These are phyloP conservation scores for Solanum clarkiae DNA, from an alignment of 257 asterid genomes.

Conservation along the genomic window DNA sequence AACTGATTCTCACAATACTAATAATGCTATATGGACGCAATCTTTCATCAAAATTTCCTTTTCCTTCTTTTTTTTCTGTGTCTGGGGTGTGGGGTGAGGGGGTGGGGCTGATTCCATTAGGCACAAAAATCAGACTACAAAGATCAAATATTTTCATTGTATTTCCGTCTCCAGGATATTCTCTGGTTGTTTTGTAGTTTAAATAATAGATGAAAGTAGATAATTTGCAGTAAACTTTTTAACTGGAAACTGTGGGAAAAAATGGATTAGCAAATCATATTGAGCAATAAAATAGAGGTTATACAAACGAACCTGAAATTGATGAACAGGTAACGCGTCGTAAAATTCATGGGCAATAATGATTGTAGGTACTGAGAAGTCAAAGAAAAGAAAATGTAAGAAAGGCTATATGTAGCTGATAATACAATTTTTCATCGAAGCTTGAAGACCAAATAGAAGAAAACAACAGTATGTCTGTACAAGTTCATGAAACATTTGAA, in stretches of 20 bases:
- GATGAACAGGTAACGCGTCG: slow-evolving; percentile 98
- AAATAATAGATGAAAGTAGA: background rate
- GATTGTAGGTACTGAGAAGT: slow-evolving; percentile 71
- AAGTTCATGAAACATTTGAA: background rate
- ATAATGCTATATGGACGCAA: background rate
- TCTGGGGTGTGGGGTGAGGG: background rate
- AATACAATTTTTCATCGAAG: background rate
- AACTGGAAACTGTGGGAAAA: background rate
- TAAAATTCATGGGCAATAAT: slow-evolving; percentile 89
- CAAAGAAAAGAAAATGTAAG: background rate
- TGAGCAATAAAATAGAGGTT: background rate
- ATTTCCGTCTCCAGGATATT: background rate
- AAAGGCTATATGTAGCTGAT: background rate
- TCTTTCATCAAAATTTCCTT: background rate
- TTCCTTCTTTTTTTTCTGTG: background rate
- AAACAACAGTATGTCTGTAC: background rate
- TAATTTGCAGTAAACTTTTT: background rate
- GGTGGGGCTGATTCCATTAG: background rate
- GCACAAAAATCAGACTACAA: background rate
- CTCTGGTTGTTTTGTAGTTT: background rate
- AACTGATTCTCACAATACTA: background rate
- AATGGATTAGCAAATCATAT: background rate
- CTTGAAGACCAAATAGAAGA: background rate
- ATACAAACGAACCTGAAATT: slow-evolving; percentile 72
- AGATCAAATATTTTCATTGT: background rate